Base-by-base conservation (phyloP, 495 filamentous ascomycete genomes). In the Parathielavia appendiculata region DNA sequence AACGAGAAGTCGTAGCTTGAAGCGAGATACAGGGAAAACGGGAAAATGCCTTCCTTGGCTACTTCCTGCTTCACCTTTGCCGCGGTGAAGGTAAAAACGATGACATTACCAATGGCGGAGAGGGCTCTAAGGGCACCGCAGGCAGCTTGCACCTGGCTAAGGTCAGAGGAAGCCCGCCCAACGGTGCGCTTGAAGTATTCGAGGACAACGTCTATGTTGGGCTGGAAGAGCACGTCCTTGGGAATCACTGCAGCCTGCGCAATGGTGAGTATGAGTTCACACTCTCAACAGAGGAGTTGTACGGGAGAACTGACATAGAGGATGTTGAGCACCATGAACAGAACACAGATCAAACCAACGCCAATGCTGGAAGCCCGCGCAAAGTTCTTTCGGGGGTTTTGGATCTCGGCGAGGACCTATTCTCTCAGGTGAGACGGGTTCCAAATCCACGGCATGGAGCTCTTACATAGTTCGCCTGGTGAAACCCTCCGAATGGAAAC, bases 311-410 rank as follows among this genome's bases (percentile, higher is more conserved):
- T 23, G 26, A 59, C 56, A 35, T 64, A 61, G 23, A 63, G 56
- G 6, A 45, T 49, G 41, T 51, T 56, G 30, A 63, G 2, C 0
- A 36, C 22, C 39, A 64, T 48, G 14, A 51, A 55, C 4, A 64
- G 44, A 4, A 19, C 32, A 58, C 47, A 50, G 14, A 64, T 45
- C n/a, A 58, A 16, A 1, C 40, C 48, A 64, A 46, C 79, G 76
- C 77, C 76, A 76, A 48, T 76, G 84, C 84, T 0, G 80, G 56
- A 59, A 0, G 52, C 30, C 23, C 40, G 14, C 20, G 63, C 63
- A 57, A 65, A 65, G 58, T 65, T 61, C 40, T 41, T 39, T 4
- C 59, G 55, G 13, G 63, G 63, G 20, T 61, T 20, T 5, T 38
- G 40, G 32, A 65, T 65, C 22, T 65, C 63, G 17, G 63, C 58